Conservation (phyloP, 116 monocot genomes). For the Zostera marina region DNA sequence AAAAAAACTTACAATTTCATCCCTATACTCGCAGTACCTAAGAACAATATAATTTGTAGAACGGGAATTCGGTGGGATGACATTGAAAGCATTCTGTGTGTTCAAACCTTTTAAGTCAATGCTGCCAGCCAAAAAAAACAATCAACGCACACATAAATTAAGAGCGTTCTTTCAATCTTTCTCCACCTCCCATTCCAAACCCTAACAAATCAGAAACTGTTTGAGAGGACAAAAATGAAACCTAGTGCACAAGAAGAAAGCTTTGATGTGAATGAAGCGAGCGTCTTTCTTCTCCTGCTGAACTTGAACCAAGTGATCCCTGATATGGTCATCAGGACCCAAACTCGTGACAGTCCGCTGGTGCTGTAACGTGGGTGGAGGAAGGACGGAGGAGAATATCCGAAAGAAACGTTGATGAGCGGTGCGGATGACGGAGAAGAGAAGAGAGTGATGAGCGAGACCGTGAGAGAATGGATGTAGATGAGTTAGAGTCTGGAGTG, state of each 20-base stretch:
- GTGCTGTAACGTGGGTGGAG: slow-evolving; percentile 4
- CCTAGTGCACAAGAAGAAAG: slow-evolving; percentile 90
- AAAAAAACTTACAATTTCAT: slow-evolving; percentile 26
- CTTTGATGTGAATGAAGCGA: slow-evolving; percentile 83
- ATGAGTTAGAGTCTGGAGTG: background rate
- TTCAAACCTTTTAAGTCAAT: slow-evolving; percentile 80
- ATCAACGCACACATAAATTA: background rate
- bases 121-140: slow-evolving; percentile 13
- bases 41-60: slow-evolving; percentile 75
- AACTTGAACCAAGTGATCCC: slow-evolving; percentile 53
- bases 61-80: slow-evolving; percentile 62
- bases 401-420: slow-evolving; percentile 8
- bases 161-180: background rate
- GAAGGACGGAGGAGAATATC: slow-evolving; percentile 19
- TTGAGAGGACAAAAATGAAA: background rate
- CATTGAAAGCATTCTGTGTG: slow-evolving; percentile 75
- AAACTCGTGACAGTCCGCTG: slow-evolving; percentile 8
- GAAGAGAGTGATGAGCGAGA: background rate
- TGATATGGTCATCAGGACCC: slow-evolving; percentile 30
- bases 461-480: background rate
- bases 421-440: background rate
- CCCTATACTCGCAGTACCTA: slow-evolving; percentile 47
- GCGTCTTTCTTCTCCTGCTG: slow-evolving; percentile 87
- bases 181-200: background rate
- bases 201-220: background rate